These are phyloP conservation scores for Croton laevigatus DNA, from an alignment of 441 rosid species.

Conservation along the genomic window DNA sequence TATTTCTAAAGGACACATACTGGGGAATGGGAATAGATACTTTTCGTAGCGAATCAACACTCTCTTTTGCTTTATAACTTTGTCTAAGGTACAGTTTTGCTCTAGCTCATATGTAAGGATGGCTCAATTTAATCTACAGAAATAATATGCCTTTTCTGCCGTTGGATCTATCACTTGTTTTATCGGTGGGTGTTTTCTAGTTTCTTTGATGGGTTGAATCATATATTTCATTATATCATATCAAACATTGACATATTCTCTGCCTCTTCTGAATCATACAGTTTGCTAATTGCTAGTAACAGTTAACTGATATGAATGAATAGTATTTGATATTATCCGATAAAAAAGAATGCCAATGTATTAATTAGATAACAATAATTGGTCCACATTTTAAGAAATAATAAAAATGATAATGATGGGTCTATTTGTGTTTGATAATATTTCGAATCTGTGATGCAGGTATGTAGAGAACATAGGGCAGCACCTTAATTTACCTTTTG, in stretches of 20 bases:
- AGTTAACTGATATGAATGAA: too few species aligned
- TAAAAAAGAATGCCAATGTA: too few species aligned
- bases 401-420: too few species aligned
- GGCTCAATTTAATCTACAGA: conserved; percentile 2
- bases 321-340: too few species aligned
- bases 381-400: too few species aligned
- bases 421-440: background rate
- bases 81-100: background rate
- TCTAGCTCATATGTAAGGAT: background rate
- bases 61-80: background rate
- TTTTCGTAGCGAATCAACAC: background rate
- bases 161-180: background rate
- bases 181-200: too few species aligned
- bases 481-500: conserved; percentile 25
- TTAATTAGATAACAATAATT: too few species aligned
- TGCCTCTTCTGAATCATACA: too few species aligned
- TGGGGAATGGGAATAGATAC: background rate
- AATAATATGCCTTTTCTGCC: background rate
- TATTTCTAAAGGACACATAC: background rate
- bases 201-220: too few species aligned
- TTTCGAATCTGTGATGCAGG: conserved; percentile 21
- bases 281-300: too few species aligned
- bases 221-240: background rate
- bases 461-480: conserved; percentile 25
- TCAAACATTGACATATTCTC: too few species aligned